Evolutionary conservation across 2,329 filamentous ascomycete genomes (phyloP).

Genomic region (Chrysoporthe puriensis): DNA sequence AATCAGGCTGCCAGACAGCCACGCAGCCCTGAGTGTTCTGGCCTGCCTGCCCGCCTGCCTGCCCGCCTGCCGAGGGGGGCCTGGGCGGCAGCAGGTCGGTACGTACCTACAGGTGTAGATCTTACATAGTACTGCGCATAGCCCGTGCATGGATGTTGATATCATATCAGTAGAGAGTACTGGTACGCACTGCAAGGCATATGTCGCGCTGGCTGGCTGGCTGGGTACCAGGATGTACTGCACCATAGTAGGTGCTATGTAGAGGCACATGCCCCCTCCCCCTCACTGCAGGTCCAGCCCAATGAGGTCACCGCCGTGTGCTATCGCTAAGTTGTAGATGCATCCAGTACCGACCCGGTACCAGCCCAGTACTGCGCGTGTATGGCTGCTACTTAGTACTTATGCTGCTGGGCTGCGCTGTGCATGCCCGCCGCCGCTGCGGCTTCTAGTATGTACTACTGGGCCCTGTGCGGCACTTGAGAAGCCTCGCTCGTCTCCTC

Average conservation of each 20-base stretch:
- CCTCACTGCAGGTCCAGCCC: background rate
- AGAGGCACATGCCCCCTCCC: background rate
- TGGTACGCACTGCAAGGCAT: background rate
- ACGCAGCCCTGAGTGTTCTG: conserved; percentile 19
- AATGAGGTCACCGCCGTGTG: conserved; percentile 22
- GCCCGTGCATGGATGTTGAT: background rate
- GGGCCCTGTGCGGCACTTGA: background rate
- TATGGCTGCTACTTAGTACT: too few relatives aligned
- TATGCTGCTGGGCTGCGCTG: too few relatives aligned
- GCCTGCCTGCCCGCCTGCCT: background rate
- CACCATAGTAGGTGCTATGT: too few relatives aligned
- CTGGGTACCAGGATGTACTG: background rate
- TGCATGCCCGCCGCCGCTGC: too few relatives aligned
- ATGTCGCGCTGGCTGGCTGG: too few relatives aligned
- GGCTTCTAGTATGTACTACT: too few relatives aligned
- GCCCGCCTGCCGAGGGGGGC: background rate
- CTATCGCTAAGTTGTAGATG: background rate
- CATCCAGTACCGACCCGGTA: too few relatives aligned
- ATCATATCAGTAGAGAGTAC: background rate
- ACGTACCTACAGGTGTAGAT: background rate
- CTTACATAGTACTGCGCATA: background rate
- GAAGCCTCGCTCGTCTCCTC: background rate
- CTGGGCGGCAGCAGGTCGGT: too few relatives aligned
- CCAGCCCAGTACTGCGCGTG: too few relatives aligned
- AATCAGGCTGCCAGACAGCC: conserved; percentile 29